phyloP scores from a whole-genome alignment of 2,329 filamentous ascomycete species.

The Penicillium digitatum region DNA sequence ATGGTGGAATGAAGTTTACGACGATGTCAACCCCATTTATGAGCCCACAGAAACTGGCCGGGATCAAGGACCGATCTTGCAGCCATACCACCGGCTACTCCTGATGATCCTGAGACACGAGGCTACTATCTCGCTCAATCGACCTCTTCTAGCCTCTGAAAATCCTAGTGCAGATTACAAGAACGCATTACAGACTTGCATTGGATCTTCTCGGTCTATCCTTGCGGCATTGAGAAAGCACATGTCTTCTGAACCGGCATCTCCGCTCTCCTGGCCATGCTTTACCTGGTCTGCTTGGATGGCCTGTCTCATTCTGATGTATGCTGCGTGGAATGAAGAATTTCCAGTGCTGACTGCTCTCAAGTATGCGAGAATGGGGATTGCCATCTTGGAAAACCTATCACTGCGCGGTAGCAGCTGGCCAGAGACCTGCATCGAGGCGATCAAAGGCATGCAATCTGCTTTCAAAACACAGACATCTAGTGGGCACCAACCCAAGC shows the following conservation, averaged over 20 bases:
- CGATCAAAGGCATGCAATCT: slow-evolving; percentile 35
- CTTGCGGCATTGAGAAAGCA: slow-evolving; percentile 41
- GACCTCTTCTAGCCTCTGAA: slow-evolving; percentile 49
- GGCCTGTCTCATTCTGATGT: slow-evolving; percentile 51
- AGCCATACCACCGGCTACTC: slow-evolving; percentile 41
- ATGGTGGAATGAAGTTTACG: slow-evolving; percentile 54
- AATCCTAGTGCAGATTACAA: slow-evolving; percentile 45
- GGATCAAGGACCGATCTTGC: slow-evolving; percentile 16
- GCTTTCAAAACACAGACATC: slow-evolving; percentile 17
- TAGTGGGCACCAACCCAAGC: neutral
- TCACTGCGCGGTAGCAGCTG: slow-evolving; percentile 35
- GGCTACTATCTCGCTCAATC: slow-evolving; percentile 50
- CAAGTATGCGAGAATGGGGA: slow-evolving; percentile 37
- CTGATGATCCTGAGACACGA: slow-evolving; percentile 49
- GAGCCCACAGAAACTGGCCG: slow-evolving; percentile 5
- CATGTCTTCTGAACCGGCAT: slow-evolving; percentile 14
- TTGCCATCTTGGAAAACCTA: slow-evolving; percentile 34
- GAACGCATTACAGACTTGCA: slow-evolving; percentile 50
- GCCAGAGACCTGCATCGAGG: slow-evolving; percentile 41
- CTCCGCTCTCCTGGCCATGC: slow-evolving; percentile 48
- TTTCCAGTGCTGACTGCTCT: slow-evolving; percentile 39
- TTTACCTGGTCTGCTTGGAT: slow-evolving; percentile 55
- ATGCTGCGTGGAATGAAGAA: slow-evolving; percentile 48
- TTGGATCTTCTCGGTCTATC: slow-evolving; percentile 49
- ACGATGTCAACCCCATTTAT: slow-evolving; percentile 44